Evolutionary conservation across 768 basidiomycete genomes (phyloP), one percentile per base, ranked within the genome.

Genomic region (Gloeopeniophorella convolvens): DNA sequence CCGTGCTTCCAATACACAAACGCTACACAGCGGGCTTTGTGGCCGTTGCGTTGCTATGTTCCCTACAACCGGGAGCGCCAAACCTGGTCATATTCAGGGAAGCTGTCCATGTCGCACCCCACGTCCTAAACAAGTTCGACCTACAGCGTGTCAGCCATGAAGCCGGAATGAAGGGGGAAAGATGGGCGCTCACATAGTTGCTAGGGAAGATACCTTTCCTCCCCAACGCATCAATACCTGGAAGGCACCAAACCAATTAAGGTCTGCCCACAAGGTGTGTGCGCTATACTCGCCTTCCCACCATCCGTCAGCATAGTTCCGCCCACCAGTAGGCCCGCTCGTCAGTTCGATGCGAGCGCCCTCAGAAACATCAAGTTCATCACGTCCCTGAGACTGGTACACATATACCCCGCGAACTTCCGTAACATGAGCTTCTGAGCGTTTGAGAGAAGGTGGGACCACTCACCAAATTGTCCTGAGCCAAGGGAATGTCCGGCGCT

Each of bases 131-230:
- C 61, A 56, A 66, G 59, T 64, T 81, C 75, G 50, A 82, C 80
- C 79, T 80, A 61, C 42, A 48, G 34, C 40, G 43, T 51, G 30
- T 44, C 39, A 57, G 46, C 43, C 45, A 40, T 44, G 46, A 37
- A 45, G 43, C 42, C 42, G 33, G 53, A 37, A n/a, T n/a, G n/a
- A n/a, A 50, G 45, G 41, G 53, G 48, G 42, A 30, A 42, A 55
- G 43, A 51, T 45, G 47, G 52, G 52, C 42, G 74, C 87, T 66
- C 67, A 90, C 89, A 73, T 90, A 90, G 68, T 88, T 89, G 66
- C 84, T 88, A 23, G 89, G 89, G 69, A 91, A 91, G 60, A 90
- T 88, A 5, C 88, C 88, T 65, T 79, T 87, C 63, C 64, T 70
- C 46, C 86, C 82, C 48, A 66, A 63, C 43, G 69, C 65, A 57